Evolutionary conservation across 768 basidiomycete genomes (phyloP), one percentile per base, ranked within the genome.

Genomic region (Mycena chlorophos): DNA sequence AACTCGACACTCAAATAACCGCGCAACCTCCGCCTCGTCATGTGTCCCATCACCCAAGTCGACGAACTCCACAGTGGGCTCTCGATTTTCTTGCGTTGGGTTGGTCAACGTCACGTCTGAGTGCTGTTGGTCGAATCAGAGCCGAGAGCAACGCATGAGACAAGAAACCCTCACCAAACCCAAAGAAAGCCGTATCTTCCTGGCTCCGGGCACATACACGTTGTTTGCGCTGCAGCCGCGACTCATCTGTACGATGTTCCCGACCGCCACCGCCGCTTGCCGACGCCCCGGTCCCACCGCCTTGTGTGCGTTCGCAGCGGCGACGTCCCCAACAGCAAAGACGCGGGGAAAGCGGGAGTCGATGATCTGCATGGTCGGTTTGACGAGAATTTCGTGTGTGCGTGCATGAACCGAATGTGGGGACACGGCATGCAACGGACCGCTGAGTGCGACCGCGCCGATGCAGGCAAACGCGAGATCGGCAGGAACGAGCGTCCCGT

Each of bases 181-280:
- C 17, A 55, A 19, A 14, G 54, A 38, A 46, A 55, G 48, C 17
- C 31, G 54, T 12, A 55, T 55, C 13, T 25, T 26, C 14, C 31
- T 19, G 12, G 13, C 1, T 13, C 28, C 37, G 5, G 47, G 54
- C 38, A 30, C 12, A 29, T 49, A 55, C 27, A 16, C 49, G 4
- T 14, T 4, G 2, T 28, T 19, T 19, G 34, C 38, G 27, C 38
- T 20, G 14, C 37, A n/a, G 2, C 48, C 54, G 38, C 34, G 23
- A 38, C 40, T 55, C 54, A 55, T 55, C n/a, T 29, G 25, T 20
- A 49, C 49, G 38, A 55, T 55, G n/a, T 55, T 55, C 19, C 31
- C 28, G 31, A 43, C 39, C 34, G 38, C 38, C 16, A 55, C 39
- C 3, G 22, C 26, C 3, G 54, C 54, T 28, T 55, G 54, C n/a